A percentile compares a stretch with the other conserved stretches of the same genome.
phyloP scores from a whole-genome alignment of 2,329 filamentous ascomycete genomes.

The Venturia pyrina region DNA sequence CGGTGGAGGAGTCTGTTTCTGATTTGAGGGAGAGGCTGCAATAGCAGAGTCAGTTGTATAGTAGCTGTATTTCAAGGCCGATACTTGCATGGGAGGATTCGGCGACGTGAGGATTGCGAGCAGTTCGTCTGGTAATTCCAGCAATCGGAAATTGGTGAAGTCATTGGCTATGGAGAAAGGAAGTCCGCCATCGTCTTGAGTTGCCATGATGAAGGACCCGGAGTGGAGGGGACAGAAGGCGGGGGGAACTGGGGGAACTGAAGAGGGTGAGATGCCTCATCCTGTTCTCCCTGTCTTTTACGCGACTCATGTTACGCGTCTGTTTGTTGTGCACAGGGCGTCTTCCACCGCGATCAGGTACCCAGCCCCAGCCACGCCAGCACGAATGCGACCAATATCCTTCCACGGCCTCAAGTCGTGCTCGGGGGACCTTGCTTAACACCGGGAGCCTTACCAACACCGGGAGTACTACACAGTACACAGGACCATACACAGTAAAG shows the following conservation, averaged over 20 bases:
- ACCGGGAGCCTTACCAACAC: background rate
- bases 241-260: no score
- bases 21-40: constrained; percentile 32
- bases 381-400: background rate
- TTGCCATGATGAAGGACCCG: constrained; percentile 34
- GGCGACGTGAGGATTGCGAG: constrained; percentile 42
- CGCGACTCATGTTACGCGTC: background rate
- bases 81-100: constrained; percentile 32
- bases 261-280: no score
- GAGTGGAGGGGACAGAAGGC: no score
- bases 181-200: constrained; percentile 31
- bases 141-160: constrained; percentile 46
- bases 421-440: background rate
- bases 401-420: background rate
- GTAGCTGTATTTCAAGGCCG: constrained; percentile 25
- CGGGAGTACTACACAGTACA: no score
- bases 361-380: background rate
- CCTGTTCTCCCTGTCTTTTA: no score
- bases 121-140: constrained; percentile 51
- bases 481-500: no score
- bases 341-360: no score
- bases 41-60: constrained; percentile 17
- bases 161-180: constrained; percentile 33
- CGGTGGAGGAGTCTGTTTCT: constrained; percentile 25
- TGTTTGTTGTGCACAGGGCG: no score